These are phyloP conservation scores for Bullera alba DNA, from an alignment of 768 basidiomycete species.

Conservation along the genomic window DNA sequence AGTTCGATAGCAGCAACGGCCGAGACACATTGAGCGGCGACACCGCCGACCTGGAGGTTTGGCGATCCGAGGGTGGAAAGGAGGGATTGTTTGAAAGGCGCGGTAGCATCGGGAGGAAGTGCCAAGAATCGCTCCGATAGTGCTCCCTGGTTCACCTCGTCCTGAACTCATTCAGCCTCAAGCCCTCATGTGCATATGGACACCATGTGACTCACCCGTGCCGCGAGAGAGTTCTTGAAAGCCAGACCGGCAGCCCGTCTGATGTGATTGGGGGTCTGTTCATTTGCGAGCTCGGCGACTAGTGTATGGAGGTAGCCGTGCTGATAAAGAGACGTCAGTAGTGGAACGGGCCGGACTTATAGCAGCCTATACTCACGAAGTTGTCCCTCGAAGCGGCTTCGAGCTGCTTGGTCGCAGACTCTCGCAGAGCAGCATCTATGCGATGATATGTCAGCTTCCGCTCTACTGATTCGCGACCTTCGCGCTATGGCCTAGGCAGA, in stretches of 20 bases:
- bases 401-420: conserved; percentile 82
- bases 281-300: conserved; percentile 73
- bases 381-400: conserved; percentile 78
- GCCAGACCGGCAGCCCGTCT: conserved; percentile 95
- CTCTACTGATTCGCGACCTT: too few relatives aligned
- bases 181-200: too few relatives aligned
- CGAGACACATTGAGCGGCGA: conserved; percentile 87
- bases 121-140: conserved; percentile 73
- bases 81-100: conserved; percentile 79
- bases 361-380: conserved; percentile 60
- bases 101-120: conserved; percentile 61
- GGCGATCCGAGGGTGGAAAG: conserved; percentile 74
- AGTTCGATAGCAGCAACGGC: conserved; percentile 92
- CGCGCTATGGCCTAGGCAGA: neutral
- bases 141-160: conserved; percentile 64
- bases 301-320: conserved; percentile 90
- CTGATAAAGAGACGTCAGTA: conserved; percentile 47
- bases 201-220: conserved; percentile 60
- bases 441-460: too few relatives aligned
- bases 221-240: conserved; percentile 87
- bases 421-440: conserved; percentile 88
- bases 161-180: conserved; percentile 59
- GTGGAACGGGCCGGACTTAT: neutral
- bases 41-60: conserved; percentile 65
- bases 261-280: conserved; percentile 61